A percentile compares a stretch with the other conserved stretches of the same genome.
phyloP scores from a whole-genome alignment of 768 basidiomycete genomes.

The Lepiota subincarnata region DNA sequence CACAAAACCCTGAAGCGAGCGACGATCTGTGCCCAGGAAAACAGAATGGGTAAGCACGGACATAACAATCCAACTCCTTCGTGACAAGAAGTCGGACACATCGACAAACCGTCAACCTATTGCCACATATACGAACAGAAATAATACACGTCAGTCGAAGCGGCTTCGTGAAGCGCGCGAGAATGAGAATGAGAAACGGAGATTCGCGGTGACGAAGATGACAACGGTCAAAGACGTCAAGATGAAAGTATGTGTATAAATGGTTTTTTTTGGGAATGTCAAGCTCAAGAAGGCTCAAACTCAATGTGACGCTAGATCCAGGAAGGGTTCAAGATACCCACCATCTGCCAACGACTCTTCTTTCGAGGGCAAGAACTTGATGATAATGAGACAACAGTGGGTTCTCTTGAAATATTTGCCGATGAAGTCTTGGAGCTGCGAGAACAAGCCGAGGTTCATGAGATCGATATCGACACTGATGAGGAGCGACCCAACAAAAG shows the following conservation, averaged over 20 bases:
- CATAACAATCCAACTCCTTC: conserved; percentile 49
- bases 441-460: conserved; percentile 58
- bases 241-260: conserved; percentile 46
- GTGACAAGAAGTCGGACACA: conserved; percentile 16
- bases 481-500: conserved; percentile 33
- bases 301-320: conserved; percentile 44
- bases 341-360: conserved; percentile 72
- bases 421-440: conserved; percentile 65
- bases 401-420: conserved; percentile 44
- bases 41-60: conserved; percentile 57
- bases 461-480: conserved; percentile 49
- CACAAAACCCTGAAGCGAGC: conserved; percentile 6
- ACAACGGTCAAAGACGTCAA: conserved; percentile 81
- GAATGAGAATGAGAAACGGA: conserved; percentile 46
- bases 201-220: conserved; percentile 53
- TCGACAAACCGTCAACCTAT: conserved; percentile 14
- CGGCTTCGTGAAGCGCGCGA: conserved; percentile 55
- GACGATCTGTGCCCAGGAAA: conserved; percentile 34
- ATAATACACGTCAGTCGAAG: conserved; percentile 60
- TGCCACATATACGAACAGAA: conserved; percentile 29
- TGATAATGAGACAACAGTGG: conserved; percentile 57
- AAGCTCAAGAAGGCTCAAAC: not conserved
- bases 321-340: conserved; percentile 59
- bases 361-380: conserved; percentile 58
- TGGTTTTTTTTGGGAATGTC: not conserved